Conservation (phyloP, 1,139 yeast genomes). For the Protomyces gravidus region DNA sequence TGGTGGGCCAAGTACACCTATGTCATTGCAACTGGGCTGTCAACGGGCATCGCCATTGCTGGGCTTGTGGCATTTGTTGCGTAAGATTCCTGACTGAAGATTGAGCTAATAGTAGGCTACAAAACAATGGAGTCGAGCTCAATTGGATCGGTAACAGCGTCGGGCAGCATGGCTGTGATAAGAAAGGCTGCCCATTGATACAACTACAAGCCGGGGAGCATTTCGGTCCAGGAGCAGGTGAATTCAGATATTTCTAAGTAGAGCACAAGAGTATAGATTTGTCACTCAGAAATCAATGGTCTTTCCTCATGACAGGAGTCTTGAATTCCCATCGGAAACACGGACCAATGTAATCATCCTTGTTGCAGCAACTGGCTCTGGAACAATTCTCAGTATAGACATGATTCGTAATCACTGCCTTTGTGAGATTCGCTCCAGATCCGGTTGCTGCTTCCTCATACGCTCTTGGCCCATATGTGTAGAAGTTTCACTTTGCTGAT, state of each 20-base stretch:
- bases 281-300: background rate
- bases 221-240: conserved; percentile 24
- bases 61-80: conserved; percentile 47
- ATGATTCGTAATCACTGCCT: too few species aligned
- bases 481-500: too few species aligned
- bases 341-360: conserved; percentile 1
- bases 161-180: conserved; percentile 14
- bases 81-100: background rate
- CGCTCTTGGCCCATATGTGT: too few species aligned
- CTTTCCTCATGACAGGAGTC: conserved; percentile 4
- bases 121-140: background rate
- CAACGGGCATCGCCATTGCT: conserved; percentile 50
- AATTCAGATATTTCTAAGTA: conserved; percentile 1
- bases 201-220: background rate
- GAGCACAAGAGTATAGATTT: too few species aligned
- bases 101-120: background rate
- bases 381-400: too few species aligned
- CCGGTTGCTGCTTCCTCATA: too few species aligned
- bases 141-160: background rate
- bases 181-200: conserved; percentile 13
- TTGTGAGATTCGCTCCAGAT: too few species aligned
- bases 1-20: conserved; percentile 51
- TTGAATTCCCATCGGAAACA: conserved; percentile 3
- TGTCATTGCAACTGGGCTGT: conserved; percentile 51
- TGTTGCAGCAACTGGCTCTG: background rate